Percentiles rank a stretch among this genome's conserved stretches.
Conservation (phyloP, 2,329 filamentous ascomycete genomes). For the Fulvia fulva region DNA sequence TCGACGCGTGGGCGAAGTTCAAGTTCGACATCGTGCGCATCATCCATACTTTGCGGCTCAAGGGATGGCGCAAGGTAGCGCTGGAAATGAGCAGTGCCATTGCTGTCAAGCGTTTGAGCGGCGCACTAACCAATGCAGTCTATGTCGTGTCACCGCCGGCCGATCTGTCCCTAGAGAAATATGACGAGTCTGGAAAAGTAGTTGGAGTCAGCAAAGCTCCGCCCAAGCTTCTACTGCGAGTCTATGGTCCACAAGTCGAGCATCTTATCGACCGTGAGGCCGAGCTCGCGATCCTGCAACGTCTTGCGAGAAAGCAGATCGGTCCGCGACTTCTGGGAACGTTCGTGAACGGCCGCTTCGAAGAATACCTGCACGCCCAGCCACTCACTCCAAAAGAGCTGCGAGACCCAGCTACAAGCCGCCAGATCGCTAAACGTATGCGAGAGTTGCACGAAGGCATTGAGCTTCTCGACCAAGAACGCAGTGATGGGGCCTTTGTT, state of each 20-base stretch:
- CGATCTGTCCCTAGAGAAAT: slow-evolving; percentile 46
- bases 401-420: slow-evolving; percentile 75
- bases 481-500: slow-evolving; percentile 72
- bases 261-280: slow-evolving; percentile 92
- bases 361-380: slow-evolving; percentile 84
- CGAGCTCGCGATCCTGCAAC: slow-evolving; percentile 79
- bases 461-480: slow-evolving; percentile 75
- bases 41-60: slow-evolving; percentile 80
- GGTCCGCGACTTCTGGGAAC: slow-evolving; percentile 87
- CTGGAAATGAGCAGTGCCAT: slow-evolving; percentile 66
- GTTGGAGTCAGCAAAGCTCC: slow-evolving; percentile 42
- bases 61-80: slow-evolving; percentile 83
- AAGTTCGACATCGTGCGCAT: slow-evolving; percentile 89
- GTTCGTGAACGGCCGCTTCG: slow-evolving; percentile 91
- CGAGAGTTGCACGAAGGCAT: slow-evolving; percentile 91
- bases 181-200: slow-evolving; percentile 36
- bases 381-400: slow-evolving; percentile 74
- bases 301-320: slow-evolving; percentile 86
- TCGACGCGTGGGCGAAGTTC: slow-evolving; percentile 75
- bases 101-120: slow-evolving; percentile 73
- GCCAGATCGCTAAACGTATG: slow-evolving; percentile 96
- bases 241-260: slow-evolving; percentile 93
- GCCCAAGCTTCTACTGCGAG: slow-evolving; percentile 76
- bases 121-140: slow-evolving; percentile 91
- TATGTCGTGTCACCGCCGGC: slow-evolving; percentile 86